A percentile compares a stretch with the other conserved stretches of the same genome.
Evolutionary conservation across 805 yeast genomes (phyloP).

Genomic region (Helenozyma rhizophorensis): DNA sequence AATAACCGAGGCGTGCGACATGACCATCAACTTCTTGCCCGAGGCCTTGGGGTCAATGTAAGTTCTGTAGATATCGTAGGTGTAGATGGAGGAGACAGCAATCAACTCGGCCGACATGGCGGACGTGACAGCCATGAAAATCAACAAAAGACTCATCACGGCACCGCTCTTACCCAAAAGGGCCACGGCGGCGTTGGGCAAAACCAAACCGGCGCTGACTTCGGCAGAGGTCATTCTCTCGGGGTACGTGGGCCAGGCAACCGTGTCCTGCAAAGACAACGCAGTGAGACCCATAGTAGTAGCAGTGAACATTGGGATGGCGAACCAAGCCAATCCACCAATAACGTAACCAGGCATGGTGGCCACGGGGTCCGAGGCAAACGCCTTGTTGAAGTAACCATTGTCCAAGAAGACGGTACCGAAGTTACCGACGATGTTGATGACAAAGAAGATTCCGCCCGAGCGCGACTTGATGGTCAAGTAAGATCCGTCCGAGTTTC

Average conservation of each 20-base stretch:
- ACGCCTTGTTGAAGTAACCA: slow-evolving; percentile 87
- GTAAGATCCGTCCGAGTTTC: slow-evolving; percentile 83
- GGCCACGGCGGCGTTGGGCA: slow-evolving; percentile 78
- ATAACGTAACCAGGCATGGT: slow-evolving; percentile 83
- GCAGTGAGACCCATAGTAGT: slow-evolving; percentile 88
- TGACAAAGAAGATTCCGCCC: slow-evolving; percentile 87
- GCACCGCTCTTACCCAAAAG: slow-evolving; percentile 87
- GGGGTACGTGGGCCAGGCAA: slow-evolving; percentile 80
- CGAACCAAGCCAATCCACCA: slow-evolving; percentile 91
- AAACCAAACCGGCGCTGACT: slow-evolving; percentile 75
- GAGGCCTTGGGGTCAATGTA: slow-evolving; percentile 76
- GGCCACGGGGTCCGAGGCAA: slow-evolving; percentile 78
- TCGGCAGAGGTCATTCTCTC: slow-evolving; percentile 58
- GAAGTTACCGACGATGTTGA: slow-evolving; percentile 82
- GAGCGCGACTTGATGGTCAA: slow-evolving; percentile 81
- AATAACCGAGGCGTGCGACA: slow-evolving; percentile 66
- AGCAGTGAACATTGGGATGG: slow-evolving; percentile 78
- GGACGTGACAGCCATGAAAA: slow-evolving; percentile 90
- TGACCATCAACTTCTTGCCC: slow-evolving; percentile 65
- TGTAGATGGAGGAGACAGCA: slow-evolving; percentile 79
- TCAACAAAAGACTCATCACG: slow-evolving; percentile 69
- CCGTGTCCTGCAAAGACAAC: slow-evolving; percentile 62
- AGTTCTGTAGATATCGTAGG: slow-evolving; percentile 80
- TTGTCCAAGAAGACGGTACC: slow-evolving; percentile 86
- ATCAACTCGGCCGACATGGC: slow-evolving; percentile 91